Evolutionary conservation across 257 asterid genomes (phyloP), one percentile per base, ranked within the genome.

Genomic region (Solanum peruvianum): DNA sequence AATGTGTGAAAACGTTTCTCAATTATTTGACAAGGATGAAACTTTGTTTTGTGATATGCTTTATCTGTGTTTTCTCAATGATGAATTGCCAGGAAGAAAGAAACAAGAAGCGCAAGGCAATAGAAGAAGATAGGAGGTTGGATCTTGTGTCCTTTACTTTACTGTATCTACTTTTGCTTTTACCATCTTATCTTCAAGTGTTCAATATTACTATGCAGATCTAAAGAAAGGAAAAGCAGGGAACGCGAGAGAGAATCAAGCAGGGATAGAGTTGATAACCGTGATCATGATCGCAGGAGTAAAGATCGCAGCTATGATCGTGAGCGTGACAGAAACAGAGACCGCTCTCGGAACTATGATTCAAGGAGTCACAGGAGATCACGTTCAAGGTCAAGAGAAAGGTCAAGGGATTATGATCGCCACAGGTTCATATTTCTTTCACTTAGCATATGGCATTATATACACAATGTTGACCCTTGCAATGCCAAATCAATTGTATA

Each of bases 351-450:
- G 72, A 89, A 91, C 92, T 91, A 93, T 87, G 98, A 96, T 89
- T 92, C 97, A 13, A 94, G 98, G 89, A 91, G 93, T 92, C 96
- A 88, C 88, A 92, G 95, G 60, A 90, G 98, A 88, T 97, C 99
- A 37, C 98, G 99, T 42, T 97, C 99, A 39, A 92, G 98, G 21
- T 96, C 98, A 21, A 92, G 45, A 85, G 99, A 94, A 73, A 98
- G 95, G 67, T 91, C 98, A 58, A 93, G 98, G 86, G 99, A 95
- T 90, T 92, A 95, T 87, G 98, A 95, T 89, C 98, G 96, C 89
- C 89, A 91, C 95, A 97, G 99, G 99, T 97, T 83, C 73, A 66
- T 44, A 37, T 23, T 56, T 41, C 81, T 21, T 42, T 15, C 84
- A 69, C 71, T 66, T 18, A 1, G 45, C 45, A 47, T 27, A 66